These are phyloP conservation scores for Oryza coarctata DNA, from an alignment of 176 grass and related monocot genomes.

Conservation along the genomic window DNA sequence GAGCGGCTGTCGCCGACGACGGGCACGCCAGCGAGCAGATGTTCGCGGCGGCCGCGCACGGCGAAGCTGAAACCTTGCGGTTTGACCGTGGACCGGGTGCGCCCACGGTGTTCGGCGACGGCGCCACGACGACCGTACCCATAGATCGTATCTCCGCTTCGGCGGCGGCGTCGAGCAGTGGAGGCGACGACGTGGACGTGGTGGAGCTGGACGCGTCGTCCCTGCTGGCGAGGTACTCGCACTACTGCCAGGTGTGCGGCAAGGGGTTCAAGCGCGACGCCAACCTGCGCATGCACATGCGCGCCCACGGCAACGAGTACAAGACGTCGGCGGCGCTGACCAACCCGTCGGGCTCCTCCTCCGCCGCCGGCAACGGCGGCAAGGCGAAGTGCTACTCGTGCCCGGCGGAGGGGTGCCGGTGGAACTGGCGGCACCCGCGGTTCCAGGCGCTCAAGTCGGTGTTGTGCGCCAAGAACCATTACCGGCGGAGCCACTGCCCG, in stretches of 20 bases:
- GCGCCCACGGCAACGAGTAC: constrained; percentile 89
- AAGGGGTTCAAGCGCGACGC: constrained; percentile 96
- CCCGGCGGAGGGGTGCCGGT: constrained; percentile 74
- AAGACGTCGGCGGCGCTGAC: constrained; percentile 28
- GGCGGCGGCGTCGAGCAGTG: neutral
- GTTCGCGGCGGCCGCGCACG: neutral
- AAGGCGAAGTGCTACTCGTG: constrained; percentile 55
- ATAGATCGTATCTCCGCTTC: no score
- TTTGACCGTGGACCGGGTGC: neutral
- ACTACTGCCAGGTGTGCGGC: constrained; percentile 85
- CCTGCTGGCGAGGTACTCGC: constrained; percentile 73
- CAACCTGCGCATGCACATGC: constrained; percentile 90
- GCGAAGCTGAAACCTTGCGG: neutral
- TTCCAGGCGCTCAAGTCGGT: constrained; percentile 82
- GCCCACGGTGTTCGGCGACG: constrained; percentile 22
- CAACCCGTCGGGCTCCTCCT: neutral
- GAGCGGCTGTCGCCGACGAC: constrained; percentile 14
- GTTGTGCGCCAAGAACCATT: constrained; percentile 85
- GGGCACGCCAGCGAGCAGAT: neutral
- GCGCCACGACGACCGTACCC: neutral
- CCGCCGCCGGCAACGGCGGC: neutral
- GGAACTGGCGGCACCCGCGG: constrained; percentile 65
- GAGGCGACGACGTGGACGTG: neutral
- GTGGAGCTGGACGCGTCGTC: constrained; percentile 66
- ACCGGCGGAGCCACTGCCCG: constrained; percentile 80